Base-by-base conservation (phyloP, 495 filamentous ascomycete species). In the Endocarpon pusillum region DNA sequence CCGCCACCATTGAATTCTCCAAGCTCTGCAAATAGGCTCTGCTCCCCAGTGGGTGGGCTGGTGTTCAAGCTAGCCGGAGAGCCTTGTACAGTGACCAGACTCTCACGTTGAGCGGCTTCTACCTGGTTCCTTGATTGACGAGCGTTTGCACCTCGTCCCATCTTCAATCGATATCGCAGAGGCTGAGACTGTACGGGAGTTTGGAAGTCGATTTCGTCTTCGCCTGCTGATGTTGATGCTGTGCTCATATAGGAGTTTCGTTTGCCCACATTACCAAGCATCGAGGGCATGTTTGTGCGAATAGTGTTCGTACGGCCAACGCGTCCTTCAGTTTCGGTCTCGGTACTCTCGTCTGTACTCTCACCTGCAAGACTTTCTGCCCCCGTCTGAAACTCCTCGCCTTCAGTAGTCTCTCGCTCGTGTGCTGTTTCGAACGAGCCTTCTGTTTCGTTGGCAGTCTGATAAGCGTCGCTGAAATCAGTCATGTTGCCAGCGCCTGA, bases 371-470 rank as follows among this genome's bases (percentile, higher is more conserved):
- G 73, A 40, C 66, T 76, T 54, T 94, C 89, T 14, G 71, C 64
- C 16, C 81, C 83, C 10, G 89, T 94, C 51, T 91, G 79, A 71
- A 94, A 93, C 30, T 83, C 82, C 38, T 96, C 89, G 20, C 82
- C 93, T 55, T 93, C 86, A 3, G 73, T 78, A 3, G 78, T 83
- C 22, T 62, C 80, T 2, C 69, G 69, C 55, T 91, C 84, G 41
- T 84, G 76, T 2, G 83, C 81, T 0, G 59, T 63, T 52, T 91
- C 83, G 40, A 91, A 93, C 14, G 81, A 75, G 52, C 86, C 81
- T 38, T 81, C 78, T 10, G 73, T 73, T 44, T 92, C 85, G 37
- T 79, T 80, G 19, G 82, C 81, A 16, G 81, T 91, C 37, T 91
- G 81, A 42, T 89, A 92, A 10, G 69, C 69, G 42, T 91, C 81